These are phyloP conservation scores for Aspergillus haitiensis DNA, from an alignment of 495 filamentous ascomycete species.

Conservation along the genomic window DNA sequence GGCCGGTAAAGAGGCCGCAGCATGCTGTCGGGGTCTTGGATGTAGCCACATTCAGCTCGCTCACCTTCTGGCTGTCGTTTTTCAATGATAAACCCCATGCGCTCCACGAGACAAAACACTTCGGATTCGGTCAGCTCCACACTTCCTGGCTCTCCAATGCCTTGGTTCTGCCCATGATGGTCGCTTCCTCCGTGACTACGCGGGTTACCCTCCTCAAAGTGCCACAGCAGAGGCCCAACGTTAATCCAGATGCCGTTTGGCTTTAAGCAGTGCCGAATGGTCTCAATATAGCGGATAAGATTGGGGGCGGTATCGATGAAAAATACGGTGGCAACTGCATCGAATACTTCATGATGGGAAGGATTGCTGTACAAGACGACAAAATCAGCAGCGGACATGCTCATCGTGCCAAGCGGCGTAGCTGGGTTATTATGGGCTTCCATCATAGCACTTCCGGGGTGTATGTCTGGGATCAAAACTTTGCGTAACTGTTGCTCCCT, in stretches of 20 bases:
- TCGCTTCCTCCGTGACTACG: constrained; percentile 28
- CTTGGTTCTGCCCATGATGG: constrained; percentile 31
- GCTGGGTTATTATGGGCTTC: constrained; percentile 28
- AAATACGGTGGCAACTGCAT: constrained; percentile 86
- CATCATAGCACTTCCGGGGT: constrained; percentile 59
- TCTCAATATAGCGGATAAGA: constrained; percentile 81
- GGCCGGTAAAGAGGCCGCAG: constrained; percentile 75
- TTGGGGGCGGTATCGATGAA: constrained; percentile 98
- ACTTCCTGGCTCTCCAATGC: constrained; percentile 76
- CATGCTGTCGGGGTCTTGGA: constrained; percentile 81
- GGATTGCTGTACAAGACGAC: constrained; percentile 67
- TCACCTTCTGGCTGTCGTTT: constrained; percentile 41
- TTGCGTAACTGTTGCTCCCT: constrained; percentile 68
- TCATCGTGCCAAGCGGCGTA: constrained; percentile 56
- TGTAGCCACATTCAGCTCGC: constrained; percentile 69
- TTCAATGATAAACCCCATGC: constrained; percentile 75
- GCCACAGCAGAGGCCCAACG: constrained; percentile 87
- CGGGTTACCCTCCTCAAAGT: constrained; percentile 64
- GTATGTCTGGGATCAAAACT: constrained; percentile 74
- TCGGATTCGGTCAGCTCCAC: constrained; percentile 89
- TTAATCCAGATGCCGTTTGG: constrained; percentile 84
- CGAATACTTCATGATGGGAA: constrained; percentile 60
- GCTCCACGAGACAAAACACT: constrained; percentile 70
- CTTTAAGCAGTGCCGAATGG: constrained; percentile 74
- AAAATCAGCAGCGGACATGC: constrained; percentile 86